Conservation (phyloP, 1,284 basidiomycete species). For the Boletus mariae region DNA sequence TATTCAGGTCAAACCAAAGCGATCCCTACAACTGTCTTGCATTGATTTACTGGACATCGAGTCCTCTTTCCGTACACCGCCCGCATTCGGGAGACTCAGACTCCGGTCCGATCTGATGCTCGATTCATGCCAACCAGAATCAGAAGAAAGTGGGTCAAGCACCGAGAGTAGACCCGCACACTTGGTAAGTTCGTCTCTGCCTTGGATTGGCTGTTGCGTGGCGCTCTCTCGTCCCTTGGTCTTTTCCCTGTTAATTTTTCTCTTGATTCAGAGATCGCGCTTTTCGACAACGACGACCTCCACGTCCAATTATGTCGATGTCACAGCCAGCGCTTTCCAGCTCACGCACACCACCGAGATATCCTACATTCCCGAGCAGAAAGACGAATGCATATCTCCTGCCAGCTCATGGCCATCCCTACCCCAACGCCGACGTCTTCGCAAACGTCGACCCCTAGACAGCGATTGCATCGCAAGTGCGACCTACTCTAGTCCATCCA, state of each 20-base stretch:
- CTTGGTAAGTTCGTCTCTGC: slow-evolving; percentile 17
- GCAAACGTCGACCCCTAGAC: slow-evolving; percentile 27
- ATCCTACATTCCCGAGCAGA: slow-evolving; percentile 2
- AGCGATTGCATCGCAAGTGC: background rate
- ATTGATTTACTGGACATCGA: slow-evolving; percentile 27
- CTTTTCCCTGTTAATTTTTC: background rate
- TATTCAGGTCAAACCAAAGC: slow-evolving; percentile 11
- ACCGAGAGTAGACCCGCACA: slow-evolving; percentile 1
- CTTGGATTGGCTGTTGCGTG: background rate
- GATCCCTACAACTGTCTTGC: slow-evolving; percentile 22
- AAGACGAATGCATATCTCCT: slow-evolving; percentile 10
- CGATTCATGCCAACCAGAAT: slow-evolving; percentile 11
- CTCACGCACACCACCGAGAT: slow-evolving; percentile 8
- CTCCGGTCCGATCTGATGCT: slow-evolving; percentile 25
- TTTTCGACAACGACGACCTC: slow-evolving; percentile 53
- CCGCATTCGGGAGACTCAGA: slow-evolving; percentile 15
- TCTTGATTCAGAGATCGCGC: slow-evolving; percentile 38
- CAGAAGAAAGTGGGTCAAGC: slow-evolving; percentile 11
- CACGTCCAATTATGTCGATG: slow-evolving; percentile 45
- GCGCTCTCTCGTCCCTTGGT: background rate
- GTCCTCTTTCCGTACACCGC: slow-evolving; percentile 17
- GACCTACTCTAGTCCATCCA: slow-evolving; percentile 10
- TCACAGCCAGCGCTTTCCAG: slow-evolving; percentile 11
- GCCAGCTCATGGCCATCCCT: slow-evolving; percentile 25
- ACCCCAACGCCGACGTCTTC: slow-evolving; percentile 21